Evolutionary conservation across 2,329 filamentous ascomycete genomes (phyloP).

Genomic region (Pseudogymnoascus sp.): DNA sequence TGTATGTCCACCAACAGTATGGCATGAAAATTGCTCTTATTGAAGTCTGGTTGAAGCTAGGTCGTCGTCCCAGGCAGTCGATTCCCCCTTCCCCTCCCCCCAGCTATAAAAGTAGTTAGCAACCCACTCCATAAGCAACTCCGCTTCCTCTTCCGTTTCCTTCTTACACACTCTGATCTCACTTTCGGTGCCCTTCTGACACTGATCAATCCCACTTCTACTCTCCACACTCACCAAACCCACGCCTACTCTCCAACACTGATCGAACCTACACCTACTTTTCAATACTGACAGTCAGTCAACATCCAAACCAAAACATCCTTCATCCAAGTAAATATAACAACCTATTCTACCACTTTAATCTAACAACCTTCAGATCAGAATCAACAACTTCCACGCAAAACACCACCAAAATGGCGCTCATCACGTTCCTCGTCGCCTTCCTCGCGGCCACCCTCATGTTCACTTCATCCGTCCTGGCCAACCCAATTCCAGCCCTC

Average conservation of each 20-base stretch:
- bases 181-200: background rate
- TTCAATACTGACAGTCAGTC: background rate
- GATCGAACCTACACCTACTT: background rate
- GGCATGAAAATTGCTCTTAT: background rate
- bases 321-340: background rate
- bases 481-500: background rate
- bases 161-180: background rate
- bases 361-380: background rate
- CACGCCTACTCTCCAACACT: background rate
- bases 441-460: background rate
- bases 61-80: background rate
- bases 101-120: background rate
- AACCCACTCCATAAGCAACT: background rate
- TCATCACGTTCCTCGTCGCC: background rate
- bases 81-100: background rate
- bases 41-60: background rate
- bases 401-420: background rate
- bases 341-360: background rate
- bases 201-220: background rate
- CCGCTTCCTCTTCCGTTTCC: background rate
- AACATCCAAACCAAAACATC: background rate
- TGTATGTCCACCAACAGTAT: background rate
- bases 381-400: background rate
- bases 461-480: background rate
- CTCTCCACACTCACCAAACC: background rate